These are phyloP conservation scores for Rhododendron kiyosumense DNA, from an alignment of 148 eudicot species.

Conservation along the genomic window DNA sequence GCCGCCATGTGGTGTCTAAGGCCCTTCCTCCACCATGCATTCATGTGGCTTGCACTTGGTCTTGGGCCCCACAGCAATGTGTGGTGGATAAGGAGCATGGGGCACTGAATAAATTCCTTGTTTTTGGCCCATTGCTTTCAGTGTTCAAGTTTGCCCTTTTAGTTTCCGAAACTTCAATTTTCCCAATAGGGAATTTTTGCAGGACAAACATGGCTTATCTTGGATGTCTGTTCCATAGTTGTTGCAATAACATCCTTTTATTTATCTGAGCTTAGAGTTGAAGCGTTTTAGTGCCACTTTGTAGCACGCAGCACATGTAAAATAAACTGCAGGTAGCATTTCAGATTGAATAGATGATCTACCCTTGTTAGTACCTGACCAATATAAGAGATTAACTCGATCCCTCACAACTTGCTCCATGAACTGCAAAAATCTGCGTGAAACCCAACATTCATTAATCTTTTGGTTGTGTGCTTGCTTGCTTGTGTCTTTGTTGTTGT, in stretches of 20 bases:
- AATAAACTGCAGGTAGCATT: background rate
- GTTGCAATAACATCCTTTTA: background rate
- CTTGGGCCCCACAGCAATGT: background rate
- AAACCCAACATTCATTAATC: background rate
- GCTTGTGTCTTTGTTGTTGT: background rate
- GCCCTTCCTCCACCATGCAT: background rate
- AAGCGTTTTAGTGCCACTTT: background rate
- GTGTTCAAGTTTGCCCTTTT: background rate
- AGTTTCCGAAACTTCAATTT: background rate
- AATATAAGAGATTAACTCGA: background rate
- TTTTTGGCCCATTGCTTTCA: background rate
- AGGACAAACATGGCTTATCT: background rate
- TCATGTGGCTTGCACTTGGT: too few relatives aligned
- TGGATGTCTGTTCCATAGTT: background rate
- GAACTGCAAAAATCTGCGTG: background rate
- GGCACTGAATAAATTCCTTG: background rate
- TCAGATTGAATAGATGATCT: background rate
- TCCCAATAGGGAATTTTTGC: background rate
- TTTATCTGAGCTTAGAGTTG: background rate
- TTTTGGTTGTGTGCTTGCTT: background rate
- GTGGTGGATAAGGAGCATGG: background rate
- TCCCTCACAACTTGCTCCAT: background rate
- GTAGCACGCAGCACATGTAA: background rate
- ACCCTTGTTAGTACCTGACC: background rate
- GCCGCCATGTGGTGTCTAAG: background rate